A percentile compares a stretch with the other conserved stretches of the same genome.
Evolutionary conservation across 371 early-diverging fungal genomes (phyloP).

Genomic region (Umbelopsis sp.): DNA sequence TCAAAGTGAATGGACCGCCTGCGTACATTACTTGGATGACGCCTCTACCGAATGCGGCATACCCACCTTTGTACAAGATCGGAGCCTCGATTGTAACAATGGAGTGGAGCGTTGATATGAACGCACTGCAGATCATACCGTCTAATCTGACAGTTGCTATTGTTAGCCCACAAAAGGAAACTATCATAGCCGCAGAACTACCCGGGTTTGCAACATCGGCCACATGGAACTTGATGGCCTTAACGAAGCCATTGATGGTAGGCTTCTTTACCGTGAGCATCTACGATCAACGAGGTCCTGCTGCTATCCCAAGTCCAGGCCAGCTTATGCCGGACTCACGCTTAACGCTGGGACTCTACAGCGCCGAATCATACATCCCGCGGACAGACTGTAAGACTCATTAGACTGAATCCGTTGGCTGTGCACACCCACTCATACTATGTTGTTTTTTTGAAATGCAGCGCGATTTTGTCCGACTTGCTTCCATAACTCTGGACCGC

Average conservation of each 20-base stretch:
- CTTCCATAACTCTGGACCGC: not conserved
- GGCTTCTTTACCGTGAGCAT: constrained; percentile 52
- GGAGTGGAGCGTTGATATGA: constrained; percentile 46
- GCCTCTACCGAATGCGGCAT: constrained; percentile 49
- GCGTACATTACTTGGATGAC: constrained; percentile 53
- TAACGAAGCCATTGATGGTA: constrained; percentile 46
- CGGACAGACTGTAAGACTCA: constrained; percentile 43
- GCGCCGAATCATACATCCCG: constrained; percentile 49
- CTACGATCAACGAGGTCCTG: constrained; percentile 52
- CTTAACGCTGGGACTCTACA: constrained; percentile 48
- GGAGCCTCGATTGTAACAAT: constrained; percentile 48
- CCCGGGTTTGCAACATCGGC: constrained; percentile 47
- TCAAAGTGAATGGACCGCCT: constrained; percentile 43
- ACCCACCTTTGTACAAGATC: constrained; percentile 48
- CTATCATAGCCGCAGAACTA: constrained; percentile 42
- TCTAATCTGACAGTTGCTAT: constrained; percentile 46
- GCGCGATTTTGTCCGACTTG: not conserved
- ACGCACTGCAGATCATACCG: constrained; percentile 45
- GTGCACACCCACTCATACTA: too few relatives aligned
- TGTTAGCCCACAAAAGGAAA: constrained; percentile 49
- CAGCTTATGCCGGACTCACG: constrained; percentile 52
- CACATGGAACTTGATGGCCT: constrained; percentile 43
- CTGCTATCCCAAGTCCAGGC: constrained; percentile 48
- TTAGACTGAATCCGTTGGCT: not conserved
- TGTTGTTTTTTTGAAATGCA: too few relatives aligned